Evolutionary conservation across 805 yeast species (phyloP), one percentile per base, ranked within the genome.

Genomic region (Ogataea nonfermentans): DNA sequence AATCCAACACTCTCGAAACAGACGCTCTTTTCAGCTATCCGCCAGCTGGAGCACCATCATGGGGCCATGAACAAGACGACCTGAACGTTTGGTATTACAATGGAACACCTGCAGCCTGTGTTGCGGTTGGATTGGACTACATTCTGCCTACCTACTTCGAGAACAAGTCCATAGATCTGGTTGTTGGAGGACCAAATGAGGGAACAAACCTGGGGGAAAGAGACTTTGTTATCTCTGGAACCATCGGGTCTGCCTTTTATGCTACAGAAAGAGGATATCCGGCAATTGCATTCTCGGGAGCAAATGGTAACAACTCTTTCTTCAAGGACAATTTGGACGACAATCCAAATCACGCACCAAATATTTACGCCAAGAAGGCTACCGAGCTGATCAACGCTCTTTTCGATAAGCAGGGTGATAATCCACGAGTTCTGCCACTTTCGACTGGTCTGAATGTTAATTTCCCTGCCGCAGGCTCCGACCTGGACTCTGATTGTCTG

Each of bases 101-200:
- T 47, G 79, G 76, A 48, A 71, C 79, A 10, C 80, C 80, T 40
- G 74, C 78, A 32, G 66, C 76, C 10, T 70, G 70, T 55, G 74
- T 73, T 32, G 68, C 73, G 5, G 71, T 73, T 44, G 78, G 66
- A 13, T 57, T 73, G 40, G 70, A 70, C 35, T 72, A 71, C 55
- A 63, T 73, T 29, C 50, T 71, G 29, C 79, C 79, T 45, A 63
- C 56, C 37, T 62, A 61, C 59, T 73, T 71, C 53, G 57, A 68
- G 41, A 68, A 71, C 57, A 49, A 61, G 32, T 49, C 70, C 16
- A 59, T 72, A 47, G 79, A 74, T 55, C 57, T 74, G 41, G 72
- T 74, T 40, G 72, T 73, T 34, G 57, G 71, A 39, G 79, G 79
- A 50, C 78, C 78, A 36, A 74, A 74, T 53, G 75, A 74, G 58